A percentile compares a stretch with the other conserved stretches of the same genome.
phyloP scores from a whole-genome alignment of 2,329 filamentous ascomycete species.

The Fonsecaea monophora region DNA sequence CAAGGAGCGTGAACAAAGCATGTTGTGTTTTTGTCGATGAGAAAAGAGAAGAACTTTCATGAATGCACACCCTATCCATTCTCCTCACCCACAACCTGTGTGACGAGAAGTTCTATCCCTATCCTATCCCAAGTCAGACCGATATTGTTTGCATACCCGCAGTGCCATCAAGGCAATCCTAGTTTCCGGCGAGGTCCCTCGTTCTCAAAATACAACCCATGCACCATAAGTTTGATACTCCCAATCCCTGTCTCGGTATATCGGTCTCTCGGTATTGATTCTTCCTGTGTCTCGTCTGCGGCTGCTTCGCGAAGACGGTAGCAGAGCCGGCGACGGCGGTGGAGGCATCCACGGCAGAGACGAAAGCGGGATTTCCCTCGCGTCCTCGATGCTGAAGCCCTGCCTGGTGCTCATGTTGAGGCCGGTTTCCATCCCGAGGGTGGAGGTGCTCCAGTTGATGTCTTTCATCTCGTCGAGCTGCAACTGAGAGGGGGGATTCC shows the following conservation, averaged over 20 bases:
- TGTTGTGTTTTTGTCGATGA: neutral
- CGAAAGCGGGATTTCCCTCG: constrained; percentile 12
- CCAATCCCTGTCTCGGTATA: neutral
- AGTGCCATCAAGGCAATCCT: neutral
- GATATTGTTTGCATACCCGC: neutral
- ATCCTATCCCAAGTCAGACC: neutral
- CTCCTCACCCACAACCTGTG: neutral
- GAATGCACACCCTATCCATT: neutral
- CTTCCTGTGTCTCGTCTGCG: neutral
- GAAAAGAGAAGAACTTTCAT: neutral
- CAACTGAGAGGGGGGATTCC: neutral
- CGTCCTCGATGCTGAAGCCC: constrained; percentile 5
- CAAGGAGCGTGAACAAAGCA: neutral
- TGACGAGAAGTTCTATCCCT: neutral
- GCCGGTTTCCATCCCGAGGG: constrained; percentile 14
- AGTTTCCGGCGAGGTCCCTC: neutral
- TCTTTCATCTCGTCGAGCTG: constrained; percentile 9
- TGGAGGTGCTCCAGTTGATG: constrained; percentile 21
- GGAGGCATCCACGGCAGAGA: constrained; percentile 1
- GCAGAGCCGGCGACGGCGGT: neutral
- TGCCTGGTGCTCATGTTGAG: constrained; percentile 2
- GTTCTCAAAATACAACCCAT: neutral
- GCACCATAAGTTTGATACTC: neutral
- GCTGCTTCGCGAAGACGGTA: neutral
- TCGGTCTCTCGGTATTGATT: neutral